phyloP scores from a whole-genome alignment of 2,329 filamentous ascomycete genomes.

The Chaetothyriales sp. region DNA sequence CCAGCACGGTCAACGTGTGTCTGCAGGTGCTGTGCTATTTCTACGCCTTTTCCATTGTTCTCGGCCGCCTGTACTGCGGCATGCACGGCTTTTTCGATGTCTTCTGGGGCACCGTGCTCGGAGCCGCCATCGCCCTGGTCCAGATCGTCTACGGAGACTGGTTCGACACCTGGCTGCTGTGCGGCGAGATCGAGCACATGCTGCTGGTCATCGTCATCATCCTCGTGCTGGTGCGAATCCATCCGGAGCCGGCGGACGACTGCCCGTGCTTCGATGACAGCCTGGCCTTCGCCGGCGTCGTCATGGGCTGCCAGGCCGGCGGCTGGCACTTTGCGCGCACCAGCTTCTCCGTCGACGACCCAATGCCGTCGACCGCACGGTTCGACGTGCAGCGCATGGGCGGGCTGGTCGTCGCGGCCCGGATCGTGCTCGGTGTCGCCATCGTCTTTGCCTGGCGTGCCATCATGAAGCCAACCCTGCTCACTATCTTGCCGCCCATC shows the following conservation, averaged over 20 bases:
- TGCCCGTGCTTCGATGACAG: slow-evolving; percentile 96
- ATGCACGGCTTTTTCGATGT: slow-evolving; percentile 98
- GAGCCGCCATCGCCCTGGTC: slow-evolving; percentile 47
- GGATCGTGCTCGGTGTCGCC: slow-evolving; percentile 66
- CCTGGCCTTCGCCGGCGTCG: slow-evolving; percentile 79
- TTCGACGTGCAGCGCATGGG: slow-evolving; percentile 57
- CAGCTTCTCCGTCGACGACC: slow-evolving; percentile 18
- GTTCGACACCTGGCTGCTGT: slow-evolving; percentile 56
- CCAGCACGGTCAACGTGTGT: slow-evolving; percentile 36
- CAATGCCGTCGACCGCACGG: slow-evolving; percentile 46
- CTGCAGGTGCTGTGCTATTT: slow-evolving; percentile 63
- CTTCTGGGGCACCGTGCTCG: slow-evolving; percentile 62
- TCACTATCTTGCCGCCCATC: slow-evolving; percentile 66
- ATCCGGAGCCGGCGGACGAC: slow-evolving; percentile 91
- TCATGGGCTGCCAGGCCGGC: slow-evolving; percentile 70
- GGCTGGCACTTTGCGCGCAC: slow-evolving; percentile 65
- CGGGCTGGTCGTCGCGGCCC: slow-evolving; percentile 46
- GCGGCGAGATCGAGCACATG: slow-evolving; percentile 52
- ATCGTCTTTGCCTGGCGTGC: slow-evolving; percentile 84
- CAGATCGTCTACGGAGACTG: slow-evolving; percentile 42
- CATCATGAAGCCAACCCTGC: slow-evolving; percentile 68
- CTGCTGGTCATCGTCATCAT: slow-evolving; percentile 52
- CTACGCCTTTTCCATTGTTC: slow-evolving; percentile 76
- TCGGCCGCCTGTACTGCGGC: slow-evolving; percentile 88
- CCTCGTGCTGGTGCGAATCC: slow-evolving; percentile 66